Evolutionary conservation across 495 filamentous ascomycete genomes (phyloP).

Genomic region (Lophium mytilinum): DNA sequence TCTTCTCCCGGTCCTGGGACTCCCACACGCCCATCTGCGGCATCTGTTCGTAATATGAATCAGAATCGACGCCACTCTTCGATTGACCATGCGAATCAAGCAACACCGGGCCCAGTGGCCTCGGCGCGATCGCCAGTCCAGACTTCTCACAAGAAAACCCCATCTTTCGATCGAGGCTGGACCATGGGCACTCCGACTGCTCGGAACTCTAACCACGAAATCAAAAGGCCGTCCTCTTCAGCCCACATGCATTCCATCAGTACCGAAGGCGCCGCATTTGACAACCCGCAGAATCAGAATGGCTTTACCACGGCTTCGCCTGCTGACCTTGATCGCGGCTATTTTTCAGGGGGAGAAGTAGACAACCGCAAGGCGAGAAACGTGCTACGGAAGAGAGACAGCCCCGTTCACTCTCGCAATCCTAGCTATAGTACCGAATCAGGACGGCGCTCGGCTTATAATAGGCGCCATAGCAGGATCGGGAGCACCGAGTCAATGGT

Average conservation of each 20-base stretch:
- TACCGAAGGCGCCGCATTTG: conserved; percentile 21
- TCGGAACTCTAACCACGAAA: conserved; percentile 24
- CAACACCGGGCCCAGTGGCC: conserved; percentile 11
- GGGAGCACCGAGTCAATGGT: conserved; percentile 32
- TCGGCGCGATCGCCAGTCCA: conserved; percentile 17
- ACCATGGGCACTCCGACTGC: conserved; percentile 49
- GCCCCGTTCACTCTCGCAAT: conserved; percentile 25
- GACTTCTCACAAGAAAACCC: conserved; percentile 61
- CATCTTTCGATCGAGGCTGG: conserved; percentile 88
- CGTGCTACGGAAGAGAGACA: conserved; percentile 69
- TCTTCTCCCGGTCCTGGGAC: conserved; percentile 24
- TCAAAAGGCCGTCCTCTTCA: conserved; percentile 18
- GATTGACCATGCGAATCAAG: conserved; percentile 50
- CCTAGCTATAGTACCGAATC: conserved; percentile 25
- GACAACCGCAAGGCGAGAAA: conserved; percentile 65
- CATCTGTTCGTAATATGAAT: conserved; percentile 74
- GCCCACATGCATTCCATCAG: conserved; percentile 30
- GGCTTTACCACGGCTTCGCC: conserved; percentile 23
- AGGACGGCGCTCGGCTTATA: conserved; percentile 14
- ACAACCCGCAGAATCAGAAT: conserved; percentile 1
- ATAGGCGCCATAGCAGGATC: conserved; percentile 22
- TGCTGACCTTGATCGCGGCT: conserved; percentile 73
- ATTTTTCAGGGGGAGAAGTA: conserved; percentile 84
- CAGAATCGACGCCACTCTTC: conserved; percentile 83
- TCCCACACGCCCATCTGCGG: conserved; percentile 53